Conservation (phyloP, 2,329 filamentous ascomycete genomes). For the Volutella citrinella region DNA sequence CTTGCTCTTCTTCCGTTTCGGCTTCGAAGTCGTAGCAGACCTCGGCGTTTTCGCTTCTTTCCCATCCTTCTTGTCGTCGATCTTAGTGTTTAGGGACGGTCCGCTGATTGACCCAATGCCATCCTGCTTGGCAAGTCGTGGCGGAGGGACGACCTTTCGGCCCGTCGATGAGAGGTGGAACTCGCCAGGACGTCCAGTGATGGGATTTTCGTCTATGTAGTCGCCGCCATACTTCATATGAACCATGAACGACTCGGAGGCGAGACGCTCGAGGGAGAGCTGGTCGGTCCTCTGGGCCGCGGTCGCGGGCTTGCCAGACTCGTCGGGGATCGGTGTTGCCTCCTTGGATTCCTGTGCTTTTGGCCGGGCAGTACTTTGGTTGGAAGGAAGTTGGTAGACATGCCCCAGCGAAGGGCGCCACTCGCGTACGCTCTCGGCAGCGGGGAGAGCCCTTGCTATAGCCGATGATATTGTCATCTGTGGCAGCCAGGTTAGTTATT, state of each 20-base stretch:
- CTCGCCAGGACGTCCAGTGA: conserved; percentile 62
- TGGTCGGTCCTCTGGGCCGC: conserved; percentile 37
- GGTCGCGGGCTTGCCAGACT: conserved; percentile 21
- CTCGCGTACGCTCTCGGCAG: conserved; percentile 46
- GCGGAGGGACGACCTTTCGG: conserved; percentile 41
- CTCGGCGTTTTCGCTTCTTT: conserved; percentile 45
- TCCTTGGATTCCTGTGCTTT: conserved; percentile 42
- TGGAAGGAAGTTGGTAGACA: conserved; percentile 42
- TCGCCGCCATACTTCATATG: conserved; percentile 60
- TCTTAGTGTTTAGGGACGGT: conserved; percentile 39
- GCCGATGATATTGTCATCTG: conserved; percentile 55
- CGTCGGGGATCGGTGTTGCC: conserved; percentile 47
- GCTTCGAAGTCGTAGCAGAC: conserved; percentile 40
- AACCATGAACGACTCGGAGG: conserved; percentile 57
- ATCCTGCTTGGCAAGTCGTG: conserved; percentile 27
- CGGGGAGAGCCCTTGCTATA: conserved; percentile 51
- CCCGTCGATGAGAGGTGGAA: conserved; percentile 64
- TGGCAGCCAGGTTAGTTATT: conserved; percentile 7
- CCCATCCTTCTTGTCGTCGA: conserved; percentile 43
- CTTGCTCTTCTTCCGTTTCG: conserved; percentile 49
- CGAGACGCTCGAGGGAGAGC: conserved; percentile 42
- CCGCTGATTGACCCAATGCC: conserved; percentile 34
- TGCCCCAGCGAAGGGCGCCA: conserved; percentile 56
- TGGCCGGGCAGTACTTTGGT: conserved; percentile 20
- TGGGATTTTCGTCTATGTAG: conserved; percentile 66